Conservation (phyloP, 1,284 basidiomycete genomes). For the Vanrija sp. region DNA sequence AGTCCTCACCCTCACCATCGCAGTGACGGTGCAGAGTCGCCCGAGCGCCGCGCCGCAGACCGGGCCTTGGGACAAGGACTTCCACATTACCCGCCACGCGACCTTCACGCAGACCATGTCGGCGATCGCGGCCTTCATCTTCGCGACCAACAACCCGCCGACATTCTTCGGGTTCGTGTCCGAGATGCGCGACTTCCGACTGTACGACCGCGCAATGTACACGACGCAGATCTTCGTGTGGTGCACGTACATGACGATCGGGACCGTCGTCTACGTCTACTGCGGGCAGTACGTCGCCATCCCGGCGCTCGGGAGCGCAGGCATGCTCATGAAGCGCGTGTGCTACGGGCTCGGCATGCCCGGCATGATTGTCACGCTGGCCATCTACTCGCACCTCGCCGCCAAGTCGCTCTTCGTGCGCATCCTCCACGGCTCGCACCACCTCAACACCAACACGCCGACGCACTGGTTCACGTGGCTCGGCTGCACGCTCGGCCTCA, state of each 20-base stretch:
- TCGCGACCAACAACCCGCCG: slow-evolving; percentile 22
- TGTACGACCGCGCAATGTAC: slow-evolving; percentile 22
- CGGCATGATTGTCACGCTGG: slow-evolving; percentile 22
- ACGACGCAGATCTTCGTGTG: slow-evolving; percentile 18
- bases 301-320: slow-evolving; percentile 33
- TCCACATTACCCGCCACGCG: slow-evolving; percentile 26
- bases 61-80: slow-evolving; percentile 29
- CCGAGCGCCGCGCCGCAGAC: slow-evolving; percentile 37
- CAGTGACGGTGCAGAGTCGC: slow-evolving; percentile 39
- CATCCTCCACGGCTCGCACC: slow-evolving; percentile 28
- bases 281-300: slow-evolving; percentile 27
- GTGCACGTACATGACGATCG: slow-evolving; percentile 22
- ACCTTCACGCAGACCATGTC: slow-evolving; percentile 27
- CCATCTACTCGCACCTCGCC: slow-evolving; percentile 17
- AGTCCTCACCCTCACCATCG: slow-evolving; percentile 38
- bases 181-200: slow-evolving; percentile 28
- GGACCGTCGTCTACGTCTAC: slow-evolving; percentile 31
- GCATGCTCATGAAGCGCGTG: slow-evolving; percentile 28
- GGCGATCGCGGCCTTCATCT: slow-evolving; percentile 14
- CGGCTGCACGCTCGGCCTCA: slow-evolving; percentile 15
- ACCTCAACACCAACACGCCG: slow-evolving; percentile 30
- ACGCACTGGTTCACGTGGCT: slow-evolving; percentile 40
- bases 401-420: slow-evolving; percentile 35
- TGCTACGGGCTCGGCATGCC: slow-evolving; percentile 45
- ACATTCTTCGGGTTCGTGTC: slow-evolving; percentile 20